A percentile compares a stretch with the other conserved stretches of the same genome.
Evolutionary conservation across 352 stramenopile genomes (phyloP).

Genomic region (Aphanomyces astaci): DNA sequence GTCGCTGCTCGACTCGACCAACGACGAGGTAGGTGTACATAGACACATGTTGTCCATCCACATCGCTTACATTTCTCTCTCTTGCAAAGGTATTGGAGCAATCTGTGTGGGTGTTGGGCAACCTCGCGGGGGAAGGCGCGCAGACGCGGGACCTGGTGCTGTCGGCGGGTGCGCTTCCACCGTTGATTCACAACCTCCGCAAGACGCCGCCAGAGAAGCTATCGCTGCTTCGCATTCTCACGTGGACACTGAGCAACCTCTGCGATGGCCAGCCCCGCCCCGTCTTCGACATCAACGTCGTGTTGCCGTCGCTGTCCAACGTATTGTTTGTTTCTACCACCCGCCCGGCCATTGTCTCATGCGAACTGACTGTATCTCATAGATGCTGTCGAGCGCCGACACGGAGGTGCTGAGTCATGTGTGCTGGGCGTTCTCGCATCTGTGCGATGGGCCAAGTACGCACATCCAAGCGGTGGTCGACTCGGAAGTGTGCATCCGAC

Average conservation of each 20-base stretch:
- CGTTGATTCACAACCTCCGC: slow-evolving; percentile 85
- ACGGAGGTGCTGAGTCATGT: slow-evolving; percentile 92
- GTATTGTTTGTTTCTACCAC: slow-evolving; percentile 28
- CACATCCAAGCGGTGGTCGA: slow-evolving; percentile 95
- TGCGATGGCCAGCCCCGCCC: slow-evolving; percentile 86
- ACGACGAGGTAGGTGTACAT: slow-evolving; percentile 87
- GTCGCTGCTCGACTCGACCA: slow-evolving; percentile 81
- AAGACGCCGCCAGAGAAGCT: slow-evolving; percentile 75
- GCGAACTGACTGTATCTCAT: slow-evolving; percentile 21
- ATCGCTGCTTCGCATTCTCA: slow-evolving; percentile 85
- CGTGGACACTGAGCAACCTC: slow-evolving; percentile 90
- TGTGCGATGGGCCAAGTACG: slow-evolving; percentile 94
- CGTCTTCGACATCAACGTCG: slow-evolving; percentile 84
- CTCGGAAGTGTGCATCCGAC: slow-evolving; percentile 76
- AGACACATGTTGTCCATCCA: slow-evolving; percentile 30
- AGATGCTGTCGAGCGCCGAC: slow-evolving; percentile 91
- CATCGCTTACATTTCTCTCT: background rate
- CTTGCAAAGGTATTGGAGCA: slow-evolving; percentile 79
- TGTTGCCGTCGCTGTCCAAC: slow-evolving; percentile 78
- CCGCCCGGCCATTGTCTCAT: background rate
- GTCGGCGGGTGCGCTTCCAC: slow-evolving; percentile 68
- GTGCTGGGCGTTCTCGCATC: slow-evolving; percentile 95
- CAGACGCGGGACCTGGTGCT: slow-evolving; percentile 83
- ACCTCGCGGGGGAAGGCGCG: slow-evolving; percentile 85
- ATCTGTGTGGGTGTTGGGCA: slow-evolving; percentile 90